Evolutionary conservation across 2,329 filamentous ascomycete genomes (phyloP).

Genomic region (Penicillium occitanis): DNA sequence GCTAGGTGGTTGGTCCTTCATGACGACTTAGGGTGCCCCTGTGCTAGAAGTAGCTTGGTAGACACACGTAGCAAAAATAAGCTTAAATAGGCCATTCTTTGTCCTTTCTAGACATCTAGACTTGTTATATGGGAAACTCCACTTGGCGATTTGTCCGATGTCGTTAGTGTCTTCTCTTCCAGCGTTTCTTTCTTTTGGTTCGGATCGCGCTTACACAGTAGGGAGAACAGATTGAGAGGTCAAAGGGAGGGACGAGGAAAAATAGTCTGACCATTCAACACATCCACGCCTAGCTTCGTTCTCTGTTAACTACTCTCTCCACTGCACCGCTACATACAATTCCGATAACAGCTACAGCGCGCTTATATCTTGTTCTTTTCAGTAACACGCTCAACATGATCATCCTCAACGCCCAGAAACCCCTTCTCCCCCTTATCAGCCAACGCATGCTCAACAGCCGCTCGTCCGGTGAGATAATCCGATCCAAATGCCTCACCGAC

Average conservation of each 20-base stretch:
- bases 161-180: not conserved
- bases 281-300: not conserved
- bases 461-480: not conserved
- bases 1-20: not conserved
- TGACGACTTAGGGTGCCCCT: not conserved
- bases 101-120: not conserved
- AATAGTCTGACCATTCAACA: not conserved
- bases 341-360: not conserved
- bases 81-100: not conserved
- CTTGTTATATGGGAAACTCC: not conserved
- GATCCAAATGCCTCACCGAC: not conserved
- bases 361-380: not conserved
- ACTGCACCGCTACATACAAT: not conserved
- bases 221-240: not conserved
- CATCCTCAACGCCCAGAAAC: not conserved
- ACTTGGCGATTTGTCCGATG: not conserved
- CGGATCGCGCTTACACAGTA: not conserved
- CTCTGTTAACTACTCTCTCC: not conserved
- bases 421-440: not conserved
- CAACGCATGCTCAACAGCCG: not conserved
- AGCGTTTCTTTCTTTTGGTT: not conserved
- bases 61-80: not conserved
- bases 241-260: not conserved
- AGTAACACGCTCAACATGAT: not conserved
- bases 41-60: not conserved